Evolutionary conservation across 306 rosid species (phyloP).

Genomic region (Senna siamea): DNA sequence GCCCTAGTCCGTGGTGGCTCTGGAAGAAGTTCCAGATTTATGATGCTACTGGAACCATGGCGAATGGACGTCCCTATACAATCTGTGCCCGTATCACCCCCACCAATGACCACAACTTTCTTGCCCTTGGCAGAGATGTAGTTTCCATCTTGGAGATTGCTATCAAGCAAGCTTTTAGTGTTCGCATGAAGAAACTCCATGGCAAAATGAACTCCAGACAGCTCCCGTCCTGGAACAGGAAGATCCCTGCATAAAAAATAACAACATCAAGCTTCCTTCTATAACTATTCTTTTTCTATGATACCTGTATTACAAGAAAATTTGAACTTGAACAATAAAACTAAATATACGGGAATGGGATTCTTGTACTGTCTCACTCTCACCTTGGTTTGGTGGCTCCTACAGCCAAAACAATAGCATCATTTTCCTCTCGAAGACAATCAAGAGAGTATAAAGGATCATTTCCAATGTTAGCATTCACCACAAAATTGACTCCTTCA

Average conservation of each 20-base stretch:
- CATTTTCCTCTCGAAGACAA: slow-evolving; percentile 68
- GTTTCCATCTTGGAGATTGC: slow-evolving; percentile 78
- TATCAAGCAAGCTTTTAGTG: slow-evolving; percentile 97
- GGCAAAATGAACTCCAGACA: slow-evolving; percentile 91
- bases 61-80: slow-evolving; percentile 95
- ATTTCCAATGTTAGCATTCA: slow-evolving; percentile 77
- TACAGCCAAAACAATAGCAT: slow-evolving; percentile 85
- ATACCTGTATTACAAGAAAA: slow-evolving; percentile 1
- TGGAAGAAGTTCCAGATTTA: slow-evolving; percentile 79
- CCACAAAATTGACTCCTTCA: slow-evolving; percentile 83
- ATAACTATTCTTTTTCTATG: not conserved
- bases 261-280: slow-evolving; percentile 9
- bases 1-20: slow-evolving; percentile 84
- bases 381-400: slow-evolving; percentile 98
- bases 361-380: slow-evolving; percentile 44
- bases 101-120: slow-evolving; percentile 93
- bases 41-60: slow-evolving; percentile 70
- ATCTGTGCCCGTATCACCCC: slow-evolving; percentile 99
- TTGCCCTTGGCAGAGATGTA: slow-evolving; percentile 92
- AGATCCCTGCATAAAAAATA: slow-evolving; percentile 75
- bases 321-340: not conserved
- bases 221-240: slow-evolving; percentile 87
- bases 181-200: slow-evolving; percentile 95
- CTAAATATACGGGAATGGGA: not conserved
- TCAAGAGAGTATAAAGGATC: slow-evolving; percentile 76